Conservation (phyloP, 805 yeast species). For the Lipomyces spencermartinsiae region DNA sequence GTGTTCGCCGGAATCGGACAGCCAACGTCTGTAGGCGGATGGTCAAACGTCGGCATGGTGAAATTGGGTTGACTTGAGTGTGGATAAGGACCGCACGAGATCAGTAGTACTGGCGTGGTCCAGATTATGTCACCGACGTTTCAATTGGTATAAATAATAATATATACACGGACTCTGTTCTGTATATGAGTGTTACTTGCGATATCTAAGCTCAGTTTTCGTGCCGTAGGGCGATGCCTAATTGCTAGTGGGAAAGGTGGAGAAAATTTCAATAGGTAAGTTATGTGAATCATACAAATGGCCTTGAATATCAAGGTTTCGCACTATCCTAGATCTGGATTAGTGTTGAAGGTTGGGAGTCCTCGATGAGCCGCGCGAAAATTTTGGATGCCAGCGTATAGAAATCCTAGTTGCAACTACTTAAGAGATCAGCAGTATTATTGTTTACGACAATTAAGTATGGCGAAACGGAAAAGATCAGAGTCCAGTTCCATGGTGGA, state of each 20-base stretch:
- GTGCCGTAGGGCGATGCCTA: too few species aligned
- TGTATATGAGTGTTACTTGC: neutral
- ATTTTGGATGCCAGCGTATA: constrained; percentile 6
- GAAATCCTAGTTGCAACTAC: neutral
- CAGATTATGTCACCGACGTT: neutral
- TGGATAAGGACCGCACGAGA: too few species aligned
- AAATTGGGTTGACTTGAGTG: neutral
- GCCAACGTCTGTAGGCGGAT: constrained; percentile 58
- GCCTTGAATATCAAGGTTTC: neutral
- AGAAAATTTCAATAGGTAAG: constrained; percentile 3
- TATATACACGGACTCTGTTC: too few species aligned
- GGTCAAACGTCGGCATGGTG: constrained; percentile 33
- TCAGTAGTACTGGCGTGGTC: neutral
- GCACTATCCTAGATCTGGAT: constrained; percentile 13
- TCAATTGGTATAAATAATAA: neutral
- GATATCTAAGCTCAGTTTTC: too few species aligned
- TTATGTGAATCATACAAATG: neutral
- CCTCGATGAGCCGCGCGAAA: constrained; percentile 15
- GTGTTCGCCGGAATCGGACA: constrained; percentile 88
- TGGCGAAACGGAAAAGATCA: constrained; percentile 28
- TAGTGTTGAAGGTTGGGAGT: constrained; percentile 32
- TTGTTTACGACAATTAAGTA: neutral
- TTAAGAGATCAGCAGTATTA: neutral
- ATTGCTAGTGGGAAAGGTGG: neutral
- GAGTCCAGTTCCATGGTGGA: neutral